Percentiles rank a stretch among this genome's conserved stretches.
Conservation (phyloP, 257 asterid genomes). For the Petunia axillaris region DNA sequence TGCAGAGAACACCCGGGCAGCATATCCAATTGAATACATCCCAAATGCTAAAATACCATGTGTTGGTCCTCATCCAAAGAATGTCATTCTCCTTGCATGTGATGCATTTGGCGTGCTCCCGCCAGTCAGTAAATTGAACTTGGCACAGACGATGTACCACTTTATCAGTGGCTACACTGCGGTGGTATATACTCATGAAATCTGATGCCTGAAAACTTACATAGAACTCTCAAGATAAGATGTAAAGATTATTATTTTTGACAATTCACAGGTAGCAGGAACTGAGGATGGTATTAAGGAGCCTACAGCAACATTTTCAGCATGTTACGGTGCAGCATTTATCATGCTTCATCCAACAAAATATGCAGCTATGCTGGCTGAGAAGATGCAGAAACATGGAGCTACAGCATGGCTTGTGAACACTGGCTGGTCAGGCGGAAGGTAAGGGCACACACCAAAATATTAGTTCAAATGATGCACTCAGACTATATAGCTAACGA, state of each 20-base stretch:
- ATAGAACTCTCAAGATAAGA: slow-evolving; percentile 10
- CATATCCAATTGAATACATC: slow-evolving; percentile 89
- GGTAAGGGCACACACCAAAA: slow-evolving; percentile 42
- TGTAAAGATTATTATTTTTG: neutral
- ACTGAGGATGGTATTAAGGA: slow-evolving; percentile 95
- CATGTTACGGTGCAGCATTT: slow-evolving; percentile 97
- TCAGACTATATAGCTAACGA: neutral
- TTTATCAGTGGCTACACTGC: slow-evolving; percentile 98
- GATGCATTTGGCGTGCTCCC: slow-evolving; percentile 98
- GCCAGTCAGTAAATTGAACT: slow-evolving; percentile 85
- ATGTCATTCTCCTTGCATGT: slow-evolving; percentile 86
- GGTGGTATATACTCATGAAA: slow-evolving; percentile 46
- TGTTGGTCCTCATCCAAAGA: slow-evolving; percentile 93
- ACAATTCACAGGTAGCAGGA: slow-evolving; percentile 76
- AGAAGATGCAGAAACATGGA: slow-evolving; percentile 82
- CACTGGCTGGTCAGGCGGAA: slow-evolving; percentile 98
- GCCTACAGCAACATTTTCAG: slow-evolving; percentile 92
- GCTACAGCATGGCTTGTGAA: slow-evolving; percentile 95
- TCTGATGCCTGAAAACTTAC: neutral
- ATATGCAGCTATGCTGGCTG: slow-evolving; percentile 90
- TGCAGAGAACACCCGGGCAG: slow-evolving; percentile 92
- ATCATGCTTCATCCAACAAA: slow-evolving; percentile 92
- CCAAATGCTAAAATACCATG: slow-evolving; percentile 93
- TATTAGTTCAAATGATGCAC: neutral
- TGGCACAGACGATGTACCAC: slow-evolving; percentile 94